A percentile compares a stretch with the other conserved stretches of the same genome.
Conservation (phyloP, 1,284 basidiomycete species). For the Ganoderma multipileum region DNA sequence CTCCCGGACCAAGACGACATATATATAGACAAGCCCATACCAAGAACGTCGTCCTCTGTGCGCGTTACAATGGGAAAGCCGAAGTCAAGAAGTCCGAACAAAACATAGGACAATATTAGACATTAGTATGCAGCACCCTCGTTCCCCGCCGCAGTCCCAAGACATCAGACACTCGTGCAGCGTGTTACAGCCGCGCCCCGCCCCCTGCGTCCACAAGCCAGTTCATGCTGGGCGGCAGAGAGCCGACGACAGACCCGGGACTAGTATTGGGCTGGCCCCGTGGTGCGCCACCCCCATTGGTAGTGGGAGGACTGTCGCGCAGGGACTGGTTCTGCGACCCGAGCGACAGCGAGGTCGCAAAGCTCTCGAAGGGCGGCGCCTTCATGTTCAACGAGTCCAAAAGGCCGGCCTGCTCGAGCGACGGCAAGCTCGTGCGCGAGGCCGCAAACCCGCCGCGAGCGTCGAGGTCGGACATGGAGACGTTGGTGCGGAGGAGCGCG, state of each 20-base stretch:
- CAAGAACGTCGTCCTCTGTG: background rate
- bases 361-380: constrained; percentile 39
- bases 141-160: background rate
- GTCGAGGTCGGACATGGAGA: constrained; percentile 24
- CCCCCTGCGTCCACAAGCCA: constrained; percentile 37
- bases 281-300: background rate
- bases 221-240: constrained; percentile 35
- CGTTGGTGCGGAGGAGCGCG: constrained; percentile 28
- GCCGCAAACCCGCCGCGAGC: constrained; percentile 11
- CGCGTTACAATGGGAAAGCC: background rate
- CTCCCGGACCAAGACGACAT: background rate
- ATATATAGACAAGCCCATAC: background rate
- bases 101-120: background rate
- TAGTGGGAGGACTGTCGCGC: background rate
- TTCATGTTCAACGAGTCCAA: constrained; percentile 57
- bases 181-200: constrained; percentile 9
- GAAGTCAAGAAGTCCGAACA: background rate
- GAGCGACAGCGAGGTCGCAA: constrained; percentile 34
- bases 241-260: constrained; percentile 13
- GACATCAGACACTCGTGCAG: background rate
- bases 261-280: background rate
- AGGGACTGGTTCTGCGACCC: constrained; percentile 21
- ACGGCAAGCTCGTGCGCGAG: constrained; percentile 59
- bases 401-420: constrained; percentile 74
- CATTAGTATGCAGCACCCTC: background rate